phyloP scores from a whole-genome alignment of 768 basidiomycete genomes.

The Hypholoma fasciculare region DNA sequence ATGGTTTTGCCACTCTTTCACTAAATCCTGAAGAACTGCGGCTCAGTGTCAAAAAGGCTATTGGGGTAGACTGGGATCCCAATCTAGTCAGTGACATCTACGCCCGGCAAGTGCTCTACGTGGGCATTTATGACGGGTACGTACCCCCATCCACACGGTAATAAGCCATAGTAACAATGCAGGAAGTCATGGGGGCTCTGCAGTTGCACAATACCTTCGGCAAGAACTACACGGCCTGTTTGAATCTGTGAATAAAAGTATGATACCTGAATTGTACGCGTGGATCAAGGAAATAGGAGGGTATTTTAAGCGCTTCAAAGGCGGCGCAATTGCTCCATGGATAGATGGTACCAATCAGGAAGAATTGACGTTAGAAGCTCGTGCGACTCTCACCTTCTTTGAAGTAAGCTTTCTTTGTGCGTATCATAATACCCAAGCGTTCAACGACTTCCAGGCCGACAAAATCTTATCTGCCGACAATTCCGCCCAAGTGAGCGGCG shows the following conservation, averaged over 20 bases:
- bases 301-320: constrained; percentile 88
- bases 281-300: constrained; percentile 84
- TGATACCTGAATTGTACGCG: constrained; percentile 72
- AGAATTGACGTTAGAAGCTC: constrained; percentile 75
- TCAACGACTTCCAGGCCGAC: constrained; percentile 57
- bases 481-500: constrained; percentile 76
- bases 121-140: constrained; percentile 92
- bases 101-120: constrained; percentile 76
- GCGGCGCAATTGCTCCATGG: constrained; percentile 79
- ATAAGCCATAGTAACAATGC: constrained; percentile 4
- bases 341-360: constrained; percentile 34
- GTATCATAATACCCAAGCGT: neutral
- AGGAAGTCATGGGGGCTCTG: constrained; percentile 84
- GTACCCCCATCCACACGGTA: constrained; percentile 18
- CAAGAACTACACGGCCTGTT: constrained; percentile 86
- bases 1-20: constrained; percentile 73
- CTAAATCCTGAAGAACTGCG: constrained; percentile 75
- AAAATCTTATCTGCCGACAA: constrained; percentile 67
- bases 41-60: constrained; percentile 57
- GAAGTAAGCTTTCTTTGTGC: constrained; percentile 48
- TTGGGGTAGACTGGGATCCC: constrained; percentile 76
- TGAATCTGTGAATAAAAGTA: constrained; percentile 70
- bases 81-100: constrained; percentile 49
- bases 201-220: constrained; percentile 82
- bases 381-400: constrained; percentile 85